These are phyloP conservation scores for Phytophthora vignae DNA, from an alignment of 352 stramenopile genomes.

Conservation along the genomic window DNA sequence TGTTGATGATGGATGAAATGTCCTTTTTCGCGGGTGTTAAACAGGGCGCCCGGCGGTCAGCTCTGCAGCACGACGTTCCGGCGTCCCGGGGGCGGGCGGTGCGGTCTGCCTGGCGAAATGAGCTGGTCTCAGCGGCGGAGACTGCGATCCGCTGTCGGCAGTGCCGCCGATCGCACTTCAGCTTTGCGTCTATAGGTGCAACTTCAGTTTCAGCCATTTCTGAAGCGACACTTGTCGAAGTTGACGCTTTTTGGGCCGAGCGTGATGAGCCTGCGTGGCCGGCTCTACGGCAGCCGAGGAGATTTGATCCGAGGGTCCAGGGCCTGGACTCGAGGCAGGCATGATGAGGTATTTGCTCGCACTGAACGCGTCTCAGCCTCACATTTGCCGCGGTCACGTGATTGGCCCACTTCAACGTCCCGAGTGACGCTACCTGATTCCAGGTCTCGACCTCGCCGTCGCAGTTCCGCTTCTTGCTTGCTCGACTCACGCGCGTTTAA, in stretches of 20 bases:
- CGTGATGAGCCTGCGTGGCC: conserved; percentile 19
- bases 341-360: conserved; percentile 18
- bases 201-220: conserved; percentile 24
- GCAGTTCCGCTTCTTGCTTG: too few species aligned
- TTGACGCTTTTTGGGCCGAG: not conserved
- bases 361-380: conserved; percentile 7
- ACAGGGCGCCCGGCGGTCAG: not conserved
- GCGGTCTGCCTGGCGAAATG: conserved; percentile 10
- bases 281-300: not conserved
- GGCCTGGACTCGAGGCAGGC: conserved; percentile 1
- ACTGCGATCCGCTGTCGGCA: conserved; percentile 1
- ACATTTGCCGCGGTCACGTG: not conserved
- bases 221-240: conserved; percentile 16
- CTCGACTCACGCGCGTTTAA: too few species aligned
- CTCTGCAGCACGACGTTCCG: conserved; percentile 8
- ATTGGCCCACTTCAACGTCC: conserved; percentile 19
- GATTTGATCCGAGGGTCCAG: conserved; percentile 6
- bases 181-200: conserved; percentile 16
- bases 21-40: conserved; percentile 21
- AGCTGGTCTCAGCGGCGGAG: conserved; percentile 3
- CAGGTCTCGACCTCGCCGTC: too few species aligned
- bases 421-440: too few species aligned
- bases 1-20: conserved; percentile 30
- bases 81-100: not conserved
- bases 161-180: conserved; percentile 10